Base-by-base conservation (phyloP, 345 rosid genomes). In the Populus euphratica region DNA sequence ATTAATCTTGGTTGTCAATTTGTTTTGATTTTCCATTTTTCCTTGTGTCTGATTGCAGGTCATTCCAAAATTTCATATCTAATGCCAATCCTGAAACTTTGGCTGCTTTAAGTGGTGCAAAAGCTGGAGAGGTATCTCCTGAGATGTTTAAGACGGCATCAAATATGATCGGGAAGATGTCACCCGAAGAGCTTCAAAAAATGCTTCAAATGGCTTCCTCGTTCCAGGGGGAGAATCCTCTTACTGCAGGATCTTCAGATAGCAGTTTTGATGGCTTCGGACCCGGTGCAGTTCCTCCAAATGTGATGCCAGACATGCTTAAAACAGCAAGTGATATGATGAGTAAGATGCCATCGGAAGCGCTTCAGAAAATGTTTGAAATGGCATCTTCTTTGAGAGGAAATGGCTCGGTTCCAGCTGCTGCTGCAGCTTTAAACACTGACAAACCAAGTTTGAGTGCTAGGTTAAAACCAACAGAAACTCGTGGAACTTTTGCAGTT, bases 121-220 rank as follows among this genome's bases (percentile, higher is more conserved):
- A 87, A 85, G 88, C 85, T 78, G 94, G 93, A 77, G 94, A 90
- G 23, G 81, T 93, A 78, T 84, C 96, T 73, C 91, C 98, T 13
- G 93, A 91, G 76, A 90, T 96, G 97, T 86, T 96, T 50, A 90
- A 83, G 83, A 84, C 91, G 41, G 98, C 95, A 18, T 90, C 99
- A 27, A 87, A 80, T 79, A 96, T 94, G 98, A 89, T 96, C 18
- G 44, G 92, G 77, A 94, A 91, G 83, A 94, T 96, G 97, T 81
- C 98, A 8, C 93, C 97, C 17, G 94, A 91, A 67, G 97, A 94
- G 80, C 97, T 96, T 73, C 91, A 96, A 69, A 96, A 81, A 73
- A 89, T 93, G 96, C 85, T 92, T 78, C 89, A 90, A 73, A 20
- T 91, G 85, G 97, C 99, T 20, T 90, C 97, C 52, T 90, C 97